Percentiles rank a stretch among this genome's conserved stretches.
phyloP scores from a whole-genome alignment of 2,329 filamentous ascomycete genomes.

The Ceratocystis harringtonii region DNA sequence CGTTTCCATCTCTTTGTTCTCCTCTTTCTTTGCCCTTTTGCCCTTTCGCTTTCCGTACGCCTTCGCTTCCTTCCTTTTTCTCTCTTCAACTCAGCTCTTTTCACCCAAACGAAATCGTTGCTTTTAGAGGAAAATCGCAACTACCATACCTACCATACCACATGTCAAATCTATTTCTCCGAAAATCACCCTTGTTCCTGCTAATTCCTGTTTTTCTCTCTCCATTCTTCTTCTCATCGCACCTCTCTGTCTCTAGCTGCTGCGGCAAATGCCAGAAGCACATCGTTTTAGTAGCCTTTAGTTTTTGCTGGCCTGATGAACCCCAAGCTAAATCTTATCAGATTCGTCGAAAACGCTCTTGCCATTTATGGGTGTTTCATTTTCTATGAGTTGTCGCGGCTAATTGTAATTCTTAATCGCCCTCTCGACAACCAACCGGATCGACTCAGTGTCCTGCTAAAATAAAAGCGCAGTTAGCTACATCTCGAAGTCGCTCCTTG shows the following conservation, averaged over 20 bases:
- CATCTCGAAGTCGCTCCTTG: neutral
- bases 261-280: no score
- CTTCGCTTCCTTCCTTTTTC: neutral
- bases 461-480: neutral
- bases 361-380: neutral
- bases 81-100: neutral
- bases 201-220: neutral
- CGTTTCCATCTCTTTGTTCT: neutral
- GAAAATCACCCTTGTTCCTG: slow-evolving; percentile 4
- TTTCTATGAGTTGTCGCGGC: neutral
- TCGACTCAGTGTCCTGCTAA: neutral
- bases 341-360: neutral
- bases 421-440: neutral
- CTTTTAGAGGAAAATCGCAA: neutral
- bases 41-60: neutral
- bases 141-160: neutral
- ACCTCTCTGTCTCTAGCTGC: neutral
- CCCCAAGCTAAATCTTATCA: neutral
- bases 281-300: no score
- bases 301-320: neutral
- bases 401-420: neutral
- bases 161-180: slow-evolving; percentile 6
- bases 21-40: neutral
- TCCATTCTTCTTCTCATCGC: neutral
- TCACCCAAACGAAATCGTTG: no score